Evolutionary conservation across 2,329 filamentous ascomycete species (phyloP), one percentile per base, ranked within the genome.

Genomic region (Coniella vitis): DNA sequence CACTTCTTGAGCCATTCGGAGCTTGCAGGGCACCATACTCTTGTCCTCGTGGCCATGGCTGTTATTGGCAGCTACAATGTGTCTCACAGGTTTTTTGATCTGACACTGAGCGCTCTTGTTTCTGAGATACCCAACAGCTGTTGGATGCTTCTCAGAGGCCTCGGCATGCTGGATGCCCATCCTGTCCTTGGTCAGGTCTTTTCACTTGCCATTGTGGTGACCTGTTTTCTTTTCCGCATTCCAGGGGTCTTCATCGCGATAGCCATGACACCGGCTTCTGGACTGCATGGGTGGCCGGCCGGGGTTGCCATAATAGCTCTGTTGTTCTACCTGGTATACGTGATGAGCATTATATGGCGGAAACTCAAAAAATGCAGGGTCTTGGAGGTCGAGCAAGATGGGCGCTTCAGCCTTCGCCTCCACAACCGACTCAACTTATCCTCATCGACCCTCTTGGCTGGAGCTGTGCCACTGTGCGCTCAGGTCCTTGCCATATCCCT

Each of bases 1-100:
- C 54, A 57, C 46, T 47, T 52, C 34, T 34, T 48, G 1, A 39
- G 51, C 5, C 36, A 55, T 19, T 49, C 55, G 10, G 57, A 59
- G 52, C 52, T 59, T 17, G 19, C 55, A n/a, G 48, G 57, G 4
- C 57, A 59, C 36, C 57, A 59, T 40, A 25, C 53, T 9, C 49
- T 59, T 12, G 46, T 50, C 42, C 48, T 59, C 40, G 38, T 49
- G 13, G 46, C 38, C 39, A 58, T 57, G 54, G 38, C 41, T 7
- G 20, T 49, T 10, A 43, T 59, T 10, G 36, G 51, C 21, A 32
- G 22, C 21, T 57, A 49, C 48, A 49, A 54, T 35, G 36, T 50
- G 10, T 55, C 56, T 2, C 55, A 54, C 12, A 49, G 57, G 4
- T 48, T 52, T 22, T 38, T 57, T 19, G 57, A 59, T 36, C 36